Conservation (phyloP, 2,329 filamentous ascomycete species). For the Trematosphaeria pertusa region DNA sequence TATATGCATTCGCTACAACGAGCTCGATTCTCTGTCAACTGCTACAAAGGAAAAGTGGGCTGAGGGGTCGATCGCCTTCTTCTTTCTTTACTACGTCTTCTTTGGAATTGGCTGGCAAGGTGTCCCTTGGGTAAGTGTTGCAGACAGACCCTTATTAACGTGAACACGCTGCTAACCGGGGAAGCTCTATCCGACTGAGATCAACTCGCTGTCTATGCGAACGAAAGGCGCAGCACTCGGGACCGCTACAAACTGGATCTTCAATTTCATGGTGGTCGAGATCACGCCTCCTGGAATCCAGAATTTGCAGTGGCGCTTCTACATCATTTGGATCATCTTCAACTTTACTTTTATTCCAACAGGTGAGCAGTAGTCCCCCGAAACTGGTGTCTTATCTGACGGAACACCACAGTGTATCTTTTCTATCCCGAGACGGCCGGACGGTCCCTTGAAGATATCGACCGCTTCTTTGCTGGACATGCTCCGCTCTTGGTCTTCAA, state of each 20-base stretch:
- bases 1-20: conserved; percentile 55
- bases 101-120: conserved; percentile 60
- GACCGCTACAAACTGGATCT: conserved; percentile 61
- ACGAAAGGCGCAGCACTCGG: conserved; percentile 58
- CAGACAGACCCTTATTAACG: no score
- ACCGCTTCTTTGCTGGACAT: conserved; percentile 32
- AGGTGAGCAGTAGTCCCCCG: conserved; percentile 11
- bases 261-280: conserved; percentile 49
- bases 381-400: conserved; percentile 1
- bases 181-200: conserved; percentile 58
- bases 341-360: conserved; percentile 58
- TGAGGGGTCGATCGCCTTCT: conserved; percentile 55
- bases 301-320: conserved; percentile 51
- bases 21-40: conserved; percentile 26
- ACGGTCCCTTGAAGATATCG: conserved; percentile 40
- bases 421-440: conserved; percentile 39
- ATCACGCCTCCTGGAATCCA: conserved; percentile 55
- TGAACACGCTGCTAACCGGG: neutral
- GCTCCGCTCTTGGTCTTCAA: conserved; percentile 52
- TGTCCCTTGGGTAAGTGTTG: conserved; percentile 49
- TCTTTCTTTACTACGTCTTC: conserved; percentile 63
- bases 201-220: conserved; percentile 58
- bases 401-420: conserved; percentile 31
- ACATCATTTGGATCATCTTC: conserved; percentile 55
- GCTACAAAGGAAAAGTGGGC: conserved; percentile 34